Percentiles rank a stretch among this genome's conserved stretches.
Conservation (phyloP, 495 filamentous ascomycete genomes). For the Penicillium nucicola region DNA sequence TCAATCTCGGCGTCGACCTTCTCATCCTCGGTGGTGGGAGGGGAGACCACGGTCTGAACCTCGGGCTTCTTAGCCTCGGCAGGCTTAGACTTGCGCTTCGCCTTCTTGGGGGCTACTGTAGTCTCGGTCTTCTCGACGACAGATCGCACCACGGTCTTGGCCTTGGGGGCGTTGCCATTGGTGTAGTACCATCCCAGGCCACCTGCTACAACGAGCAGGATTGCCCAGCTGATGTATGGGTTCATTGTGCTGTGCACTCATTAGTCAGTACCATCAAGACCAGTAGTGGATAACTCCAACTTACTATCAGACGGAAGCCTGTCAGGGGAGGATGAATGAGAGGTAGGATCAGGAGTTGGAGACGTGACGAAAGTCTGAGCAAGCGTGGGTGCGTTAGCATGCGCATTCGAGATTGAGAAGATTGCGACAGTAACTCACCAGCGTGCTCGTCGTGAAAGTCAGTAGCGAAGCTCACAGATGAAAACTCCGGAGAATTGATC, state of each 20-base stretch:
- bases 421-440: constrained; percentile 9
- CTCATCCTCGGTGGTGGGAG: constrained; percentile 35
- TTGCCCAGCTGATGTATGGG: constrained; percentile 53
- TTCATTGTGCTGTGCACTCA: constrained; percentile 36
- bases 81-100: constrained; percentile 39
- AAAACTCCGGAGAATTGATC: not conserved
- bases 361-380: not conserved
- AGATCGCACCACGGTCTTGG: constrained; percentile 28
- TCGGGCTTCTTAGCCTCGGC: constrained; percentile 30
- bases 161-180: constrained; percentile 35
- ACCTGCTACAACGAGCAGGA: constrained; percentile 51
- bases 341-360: constrained; percentile 2
- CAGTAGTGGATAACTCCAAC: not conserved
- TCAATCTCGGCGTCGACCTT: constrained; percentile 59
- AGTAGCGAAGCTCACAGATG: not conserved
- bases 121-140: constrained; percentile 36
- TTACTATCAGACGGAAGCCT: constrained; percentile 10
- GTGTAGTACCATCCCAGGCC: constrained; percentile 48
- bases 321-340: constrained; percentile 1
- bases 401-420: constrained; percentile 9
- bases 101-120: constrained; percentile 36
- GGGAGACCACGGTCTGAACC: constrained; percentile 40
- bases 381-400: constrained; percentile 13
- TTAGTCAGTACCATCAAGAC: constrained; percentile 10
- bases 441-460: not conserved